Evolutionary conservation across 495 filamentous ascomycete species (phyloP).

Genomic region (Lasiosphaeriaceae sp.): DNA sequence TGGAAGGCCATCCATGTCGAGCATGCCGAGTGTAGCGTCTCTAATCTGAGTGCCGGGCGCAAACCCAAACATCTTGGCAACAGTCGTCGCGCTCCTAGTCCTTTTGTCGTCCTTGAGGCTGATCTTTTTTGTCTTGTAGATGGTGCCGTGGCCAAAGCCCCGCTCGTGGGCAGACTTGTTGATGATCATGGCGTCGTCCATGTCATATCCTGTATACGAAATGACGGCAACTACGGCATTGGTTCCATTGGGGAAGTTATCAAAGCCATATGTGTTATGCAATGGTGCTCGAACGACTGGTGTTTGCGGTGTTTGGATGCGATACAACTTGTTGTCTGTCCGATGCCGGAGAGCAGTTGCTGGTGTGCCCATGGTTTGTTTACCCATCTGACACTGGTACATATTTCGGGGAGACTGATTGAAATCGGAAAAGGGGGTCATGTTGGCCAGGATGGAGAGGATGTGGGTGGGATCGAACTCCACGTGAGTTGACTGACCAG

Average conservation of each 20-base stretch:
- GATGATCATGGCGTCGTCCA: constrained; percentile 99
- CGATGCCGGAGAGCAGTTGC: constrained; percentile 80
- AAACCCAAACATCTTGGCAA: constrained; percentile 80
- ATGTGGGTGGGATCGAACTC: constrained; percentile 96
- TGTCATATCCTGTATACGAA: constrained; percentile 98
- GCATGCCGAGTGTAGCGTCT: constrained; percentile 57
- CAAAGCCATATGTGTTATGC: constrained; percentile 92
- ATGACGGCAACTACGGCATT: constrained; percentile 97
- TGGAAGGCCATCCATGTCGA: constrained; percentile 86
- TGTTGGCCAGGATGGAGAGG: constrained; percentile 94
- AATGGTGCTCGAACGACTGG: constrained; percentile 88
- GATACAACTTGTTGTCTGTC: constrained; percentile 96
- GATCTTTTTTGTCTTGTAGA: constrained; percentile 95
- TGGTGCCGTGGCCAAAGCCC: constrained; percentile 92
- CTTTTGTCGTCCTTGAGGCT: constrained; percentile 69
- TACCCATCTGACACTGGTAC: constrained; percentile 99
- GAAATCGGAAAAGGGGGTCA: constrained; percentile 98
- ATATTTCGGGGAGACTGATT: constrained; percentile 99
- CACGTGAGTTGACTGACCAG: constrained; percentile 85
- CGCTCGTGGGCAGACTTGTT: constrained; percentile 97
- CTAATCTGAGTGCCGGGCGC: constrained; percentile 64
- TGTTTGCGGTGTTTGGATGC: constrained; percentile 91
- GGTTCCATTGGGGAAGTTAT: constrained; percentile 97
- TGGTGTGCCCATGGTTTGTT: constrained; percentile 98
- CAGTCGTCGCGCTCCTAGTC: constrained; percentile 48